phyloP scores from a whole-genome alignment of 352 stramenopile genomes.

The Pythium angustatum region DNA sequence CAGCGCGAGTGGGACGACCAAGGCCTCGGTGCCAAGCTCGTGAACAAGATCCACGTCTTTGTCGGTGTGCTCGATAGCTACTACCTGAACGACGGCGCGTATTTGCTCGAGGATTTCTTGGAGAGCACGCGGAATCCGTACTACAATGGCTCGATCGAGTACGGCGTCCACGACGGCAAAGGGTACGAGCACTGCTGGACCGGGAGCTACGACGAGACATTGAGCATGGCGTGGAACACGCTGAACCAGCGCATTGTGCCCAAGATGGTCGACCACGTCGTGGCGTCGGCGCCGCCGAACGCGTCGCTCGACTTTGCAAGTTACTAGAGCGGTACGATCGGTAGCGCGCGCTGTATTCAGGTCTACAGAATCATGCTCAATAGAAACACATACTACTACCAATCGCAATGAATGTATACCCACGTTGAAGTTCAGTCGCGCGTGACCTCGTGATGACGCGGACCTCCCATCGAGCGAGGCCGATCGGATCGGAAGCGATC shows the following conservation, averaged over 20 bases:
- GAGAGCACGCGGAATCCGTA: constrained; percentile 59
- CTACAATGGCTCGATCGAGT: constrained; percentile 76
- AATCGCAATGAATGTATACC: too few relatives aligned
- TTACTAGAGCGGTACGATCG: constrained; percentile 29
- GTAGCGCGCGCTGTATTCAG: too few relatives aligned
- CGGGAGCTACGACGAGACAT: constrained; percentile 64
- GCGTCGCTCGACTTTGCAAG: constrained; percentile 58
- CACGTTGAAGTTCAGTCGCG: too few relatives aligned
- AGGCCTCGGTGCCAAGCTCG: constrained; percentile 57
- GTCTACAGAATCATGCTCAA: neutral
- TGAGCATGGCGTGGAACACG: constrained; percentile 70
- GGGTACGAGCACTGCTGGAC: constrained; percentile 82
- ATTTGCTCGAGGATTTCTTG: constrained; percentile 67
- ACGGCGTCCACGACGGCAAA: constrained; percentile 63
- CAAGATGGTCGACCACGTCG: constrained; percentile 65
- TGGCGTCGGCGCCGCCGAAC: constrained; percentile 40
- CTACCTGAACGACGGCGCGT: constrained; percentile 76
- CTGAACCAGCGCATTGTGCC: constrained; percentile 76
- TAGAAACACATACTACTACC: too few relatives aligned
- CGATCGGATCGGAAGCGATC: too few relatives aligned
- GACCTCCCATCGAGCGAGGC: too few relatives aligned
- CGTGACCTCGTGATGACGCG: neutral
- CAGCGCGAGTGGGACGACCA: constrained; percentile 57
- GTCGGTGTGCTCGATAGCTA: constrained; percentile 77
- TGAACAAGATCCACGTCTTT: constrained; percentile 78